Evolutionary conservation across 2,329 filamentous ascomycete species (phyloP), one percentile per base, ranked within the genome.

Genomic region (Cadophora malorum): DNA sequence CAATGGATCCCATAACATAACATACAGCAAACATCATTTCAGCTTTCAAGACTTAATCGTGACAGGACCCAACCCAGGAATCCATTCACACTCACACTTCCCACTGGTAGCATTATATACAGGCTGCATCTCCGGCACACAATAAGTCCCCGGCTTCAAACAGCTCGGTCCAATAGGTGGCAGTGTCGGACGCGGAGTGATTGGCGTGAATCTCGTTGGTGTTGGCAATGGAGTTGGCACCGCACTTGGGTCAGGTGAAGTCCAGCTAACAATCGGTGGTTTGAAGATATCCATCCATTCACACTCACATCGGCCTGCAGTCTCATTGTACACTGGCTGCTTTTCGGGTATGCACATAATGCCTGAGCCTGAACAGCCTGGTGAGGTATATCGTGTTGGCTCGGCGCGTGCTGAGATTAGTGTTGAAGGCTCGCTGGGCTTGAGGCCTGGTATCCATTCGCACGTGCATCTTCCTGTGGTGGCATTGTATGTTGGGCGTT

Each of bases 391-490:
- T 33, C 35, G 38, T 35, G 35, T 56, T 49, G 65, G 21, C 3
- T 14, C 52, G 23, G 33, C 58, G 16, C 33, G 47, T 25, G 28
- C 45, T 33, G 14, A 4, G 38, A 65, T 19, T 25, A 50, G 38
- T 2, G 38, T 59, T 50, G 61, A 41, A 1, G 63, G 63, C 38
- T 31, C 35, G 12, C 35, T 35, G 0, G 64, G 67, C 31, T 69
- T 64, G 0, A 71, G 53, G 16, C 70, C 69, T 3, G 68, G 63
- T n/a, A 72, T 70, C 70, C 70, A 71, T 56, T 69, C 50, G 58
- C 69, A 73, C 0, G 49, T 60, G 52, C 72, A 73, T 12, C 41
- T 45, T 16, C 52, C 49, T 1, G 61, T 50, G 4, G 61, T 55
- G 6, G 35, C 21, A 56, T 65, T 62, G 25, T 49, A 71, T 3